Evolutionary conservation across 768 basidiomycete species (phyloP), one percentile per base, ranked within the genome.

Genomic region (Dioszegia aurantiaca): DNA sequence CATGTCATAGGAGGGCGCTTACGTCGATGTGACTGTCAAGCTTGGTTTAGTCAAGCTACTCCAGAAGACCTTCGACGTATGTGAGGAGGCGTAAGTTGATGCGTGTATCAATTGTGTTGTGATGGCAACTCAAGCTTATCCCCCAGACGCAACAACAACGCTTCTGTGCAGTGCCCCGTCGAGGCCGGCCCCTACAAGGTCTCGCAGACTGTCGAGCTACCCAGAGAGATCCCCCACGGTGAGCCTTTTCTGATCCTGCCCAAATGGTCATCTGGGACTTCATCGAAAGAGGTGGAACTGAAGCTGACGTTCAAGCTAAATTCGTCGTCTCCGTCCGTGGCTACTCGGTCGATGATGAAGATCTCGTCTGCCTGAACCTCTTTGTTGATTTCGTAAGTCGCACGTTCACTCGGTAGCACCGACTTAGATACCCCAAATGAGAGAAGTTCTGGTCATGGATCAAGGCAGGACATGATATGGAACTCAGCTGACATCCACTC

Each of bases 11-110:
- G 86, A 92, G 4, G 95, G 95, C 4, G 88, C 94, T 37, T 88
- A 84, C 67, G 94, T 87, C 8, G 85, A 93, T 64, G 91, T 99
- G 3, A 78, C 78, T 1, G 94, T 99, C 56, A 98, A 97, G 77
- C 81, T 98, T n/a, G 95, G 95, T 24, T 78, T 90, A 27, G 83
- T 99, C 72, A 95, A 90, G 79, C 74, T 98, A n/a, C 79, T 98
- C 30, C 77, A 80, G 43, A 95, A 89, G 79, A 71, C 64, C 17
- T 94, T 97, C 65, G 90, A 97, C 64, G 78, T 97, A 30, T 98
- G 94, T 73, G 82, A 93, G 59, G 93, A 97, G 78, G 91, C 92
- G 89, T 95, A 80, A 69, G 92, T 84, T 19, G 33, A 33, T 6
- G 33, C 33, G 33, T 33, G 8, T 14, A 33, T 6, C 8, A 33